Evolutionary conservation across 2,329 filamentous ascomycete genomes (phyloP), one percentile per base, ranked within the genome.

Genomic region (Grosmannia penicillata): DNA sequence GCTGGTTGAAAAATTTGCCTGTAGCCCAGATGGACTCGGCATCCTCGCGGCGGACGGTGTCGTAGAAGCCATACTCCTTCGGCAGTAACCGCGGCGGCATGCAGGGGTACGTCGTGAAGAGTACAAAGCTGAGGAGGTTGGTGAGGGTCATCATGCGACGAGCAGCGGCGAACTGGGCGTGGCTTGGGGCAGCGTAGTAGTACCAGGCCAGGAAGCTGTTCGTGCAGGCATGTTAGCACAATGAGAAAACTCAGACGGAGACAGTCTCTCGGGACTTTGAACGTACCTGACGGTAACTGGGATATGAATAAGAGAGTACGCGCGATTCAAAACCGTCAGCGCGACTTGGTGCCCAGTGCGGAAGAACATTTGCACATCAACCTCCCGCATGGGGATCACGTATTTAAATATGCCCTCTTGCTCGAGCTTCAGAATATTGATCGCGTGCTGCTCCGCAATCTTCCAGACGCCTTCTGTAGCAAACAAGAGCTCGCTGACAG

Each of bases 51-150:
- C 64, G 65, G 13, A 70, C 66, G 3, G 66, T 68, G 45, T 70
- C 66, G 40, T 65, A 54, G 48, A 70, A 70, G 15, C 63, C 62
- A 37, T 59, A 70, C 51, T 72, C 64, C 27, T 38, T 25, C 8
- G 50, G 64, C 37, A 77, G 61, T 33, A 77, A 58, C 8, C 72
- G 67, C 37, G 72, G 72, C 4, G 72, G 72, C 70, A 77, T 78
- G 51, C 70, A 75, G 9, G 74, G 74, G 59, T 69, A 78, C 19
- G 71, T 54, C n/a, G 70, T 72, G 50, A 78, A 78, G 43, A 72
- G 61, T 44, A 70, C 47, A 45, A 78, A 78, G 32, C 73, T 72
- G 38, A 72, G 52, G 23, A 75, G 58, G 45, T 78, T 78, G 47
- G 70, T 71, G 47, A 76, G 62, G 19, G 72, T 72, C 65, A 59